Conservation (phyloP, 2,329 filamentous ascomycete species). For the Cercospora sp. region DNA sequence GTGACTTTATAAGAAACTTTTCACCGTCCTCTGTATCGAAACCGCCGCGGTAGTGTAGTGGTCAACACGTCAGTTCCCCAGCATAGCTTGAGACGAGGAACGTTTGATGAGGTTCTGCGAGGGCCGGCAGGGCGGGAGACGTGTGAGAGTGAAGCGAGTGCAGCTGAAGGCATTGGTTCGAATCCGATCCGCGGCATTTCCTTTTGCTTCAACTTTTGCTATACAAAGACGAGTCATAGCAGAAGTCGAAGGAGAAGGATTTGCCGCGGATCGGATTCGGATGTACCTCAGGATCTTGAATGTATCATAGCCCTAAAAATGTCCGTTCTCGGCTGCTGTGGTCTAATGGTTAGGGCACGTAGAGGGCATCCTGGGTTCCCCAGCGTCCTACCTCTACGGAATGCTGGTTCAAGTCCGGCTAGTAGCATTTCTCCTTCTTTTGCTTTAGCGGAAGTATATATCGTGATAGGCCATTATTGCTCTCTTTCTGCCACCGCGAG, state of each 20-base stretch:
- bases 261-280: background rate
- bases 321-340: background rate
- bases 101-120: background rate
- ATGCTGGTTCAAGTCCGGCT: background rate
- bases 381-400: background rate
- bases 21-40: background rate
- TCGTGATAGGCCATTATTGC: background rate
- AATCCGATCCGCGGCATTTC: background rate
- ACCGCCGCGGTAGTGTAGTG: slow-evolving; percentile 6
- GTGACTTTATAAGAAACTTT: background rate
- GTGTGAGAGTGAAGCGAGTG: slow-evolving; percentile 5
- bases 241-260: background rate
- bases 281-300: background rate
- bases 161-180: slow-evolving; percentile 6
- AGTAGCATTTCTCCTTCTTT: background rate
- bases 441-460: background rate
- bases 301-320: background rate
- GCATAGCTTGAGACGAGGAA: slow-evolving; percentile 6
- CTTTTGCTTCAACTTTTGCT: background rate
- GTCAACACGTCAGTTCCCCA: slow-evolving; percentile 7
- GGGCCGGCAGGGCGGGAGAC: slow-evolving; percentile 4
- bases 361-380: background rate
- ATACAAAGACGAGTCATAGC: background rate
- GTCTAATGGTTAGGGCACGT: background rate
- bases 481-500: background rate